These are phyloP conservation scores for Pseudotulostoma volvatum DNA, from an alignment of 495 filamentous ascomycete genomes.

Conservation along the genomic window DNA sequence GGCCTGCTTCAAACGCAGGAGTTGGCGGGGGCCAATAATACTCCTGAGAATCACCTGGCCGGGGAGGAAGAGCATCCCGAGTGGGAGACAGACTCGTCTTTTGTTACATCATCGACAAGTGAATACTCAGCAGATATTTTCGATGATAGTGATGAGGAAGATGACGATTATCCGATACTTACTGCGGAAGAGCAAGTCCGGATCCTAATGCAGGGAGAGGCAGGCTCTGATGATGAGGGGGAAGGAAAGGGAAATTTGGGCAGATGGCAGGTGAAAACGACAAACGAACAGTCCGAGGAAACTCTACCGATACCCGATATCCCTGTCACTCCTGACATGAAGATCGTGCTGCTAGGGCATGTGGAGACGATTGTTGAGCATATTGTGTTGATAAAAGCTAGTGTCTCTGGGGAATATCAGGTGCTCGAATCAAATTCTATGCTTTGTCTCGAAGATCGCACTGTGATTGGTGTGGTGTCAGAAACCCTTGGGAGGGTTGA, in stretches of 20 bases:
- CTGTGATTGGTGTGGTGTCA: slow-evolving; percentile 57
- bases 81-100: slow-evolving; percentile 52
- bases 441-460: slow-evolving; percentile 61
- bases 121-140: slow-evolving; percentile 31
- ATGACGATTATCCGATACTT: slow-evolving; percentile 55
- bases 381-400: slow-evolving; percentile 61
- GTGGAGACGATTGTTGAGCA: slow-evolving; percentile 62
- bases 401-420: slow-evolving; percentile 59
- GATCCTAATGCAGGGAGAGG: slow-evolving; percentile 62
- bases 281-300: slow-evolving; percentile 57
- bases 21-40: too few relatives aligned
- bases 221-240: slow-evolving; percentile 55
- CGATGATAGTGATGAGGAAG: slow-evolving; percentile 46
- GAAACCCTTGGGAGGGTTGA: slow-evolving; percentile 73
- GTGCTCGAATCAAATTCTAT: slow-evolving; percentile 72
- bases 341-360: slow-evolving; percentile 52
- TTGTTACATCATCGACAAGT: slow-evolving; percentile 38
- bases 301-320: slow-evolving; percentile 58
- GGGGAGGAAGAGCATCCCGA: slow-evolving; percentile 49
- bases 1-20: too few relatives aligned
- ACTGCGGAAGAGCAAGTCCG: slow-evolving; percentile 63
- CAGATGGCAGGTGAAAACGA: slow-evolving; percentile 38
- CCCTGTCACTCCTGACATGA: slow-evolving; percentile 54
- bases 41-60: slow-evolving; percentile 4
- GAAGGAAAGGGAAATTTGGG: slow-evolving; percentile 30